Conservation (phyloP, 140 eudicot genomes). For the Ambrosia hybrid region DNA sequence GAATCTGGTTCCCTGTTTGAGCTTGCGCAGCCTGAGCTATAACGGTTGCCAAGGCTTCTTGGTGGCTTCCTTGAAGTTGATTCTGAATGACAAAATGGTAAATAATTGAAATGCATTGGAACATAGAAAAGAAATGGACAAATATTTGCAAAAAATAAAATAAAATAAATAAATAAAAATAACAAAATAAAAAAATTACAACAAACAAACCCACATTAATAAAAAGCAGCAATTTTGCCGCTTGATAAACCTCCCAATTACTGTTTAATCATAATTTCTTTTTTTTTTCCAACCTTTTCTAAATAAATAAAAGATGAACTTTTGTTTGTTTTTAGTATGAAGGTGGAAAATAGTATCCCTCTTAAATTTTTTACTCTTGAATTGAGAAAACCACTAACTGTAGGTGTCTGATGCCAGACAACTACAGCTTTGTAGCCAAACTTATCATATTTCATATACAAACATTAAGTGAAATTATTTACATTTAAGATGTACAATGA, state of each 20-base stretch:
- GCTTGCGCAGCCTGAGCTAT: conserved; percentile 44
- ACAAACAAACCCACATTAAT: neutral
- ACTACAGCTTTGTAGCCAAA: neutral
- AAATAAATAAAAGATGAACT: neutral
- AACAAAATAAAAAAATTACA: neutral
- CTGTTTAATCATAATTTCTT: neutral
- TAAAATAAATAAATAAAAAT: neutral
- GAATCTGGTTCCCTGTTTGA: conserved; percentile 18
- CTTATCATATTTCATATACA: neutral
- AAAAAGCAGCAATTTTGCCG: neutral
- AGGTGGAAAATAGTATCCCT: too few species aligned
- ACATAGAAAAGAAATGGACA: neutral
- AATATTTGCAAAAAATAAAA: neutral
- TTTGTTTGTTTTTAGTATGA: neutral
- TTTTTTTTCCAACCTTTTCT: neutral
- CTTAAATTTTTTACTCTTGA: too few species aligned
- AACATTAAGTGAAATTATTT: neutral
- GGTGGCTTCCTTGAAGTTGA: conserved; percentile 43
- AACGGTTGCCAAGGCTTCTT: conserved; percentile 36
- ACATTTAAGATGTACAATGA: neutral
- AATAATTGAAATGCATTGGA: neutral
- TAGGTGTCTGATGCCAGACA: neutral
- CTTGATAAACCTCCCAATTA: neutral
- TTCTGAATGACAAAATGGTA: conserved; percentile 27
- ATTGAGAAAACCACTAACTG: neutral